phyloP scores from a whole-genome alignment of 306 rosid genomes.

The Purshia tridentata region DNA sequence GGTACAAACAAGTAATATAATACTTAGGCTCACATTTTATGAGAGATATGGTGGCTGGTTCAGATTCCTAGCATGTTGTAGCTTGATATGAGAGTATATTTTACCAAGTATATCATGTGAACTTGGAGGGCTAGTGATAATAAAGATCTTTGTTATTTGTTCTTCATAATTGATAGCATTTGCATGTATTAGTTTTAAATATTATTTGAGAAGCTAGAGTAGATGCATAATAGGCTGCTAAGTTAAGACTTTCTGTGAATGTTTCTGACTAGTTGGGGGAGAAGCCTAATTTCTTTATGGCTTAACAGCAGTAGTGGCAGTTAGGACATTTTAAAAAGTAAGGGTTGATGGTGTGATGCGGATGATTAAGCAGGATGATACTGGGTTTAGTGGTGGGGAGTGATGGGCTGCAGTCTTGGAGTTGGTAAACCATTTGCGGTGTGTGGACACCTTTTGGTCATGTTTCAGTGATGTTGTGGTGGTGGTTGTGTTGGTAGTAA shows the following conservation, averaged over 20 bases:
- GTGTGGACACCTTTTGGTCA: neutral
- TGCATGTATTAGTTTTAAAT: neutral
- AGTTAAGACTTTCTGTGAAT: neutral
- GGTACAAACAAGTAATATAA: conserved; percentile 29
- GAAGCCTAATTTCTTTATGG: neutral
- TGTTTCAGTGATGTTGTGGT: neutral
- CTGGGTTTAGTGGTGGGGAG: neutral
- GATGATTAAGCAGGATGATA: neutral
- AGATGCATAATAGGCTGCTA: neutral
- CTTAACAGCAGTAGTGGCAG: neutral
- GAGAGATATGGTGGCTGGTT: neutral
- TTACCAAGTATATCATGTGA: neutral
- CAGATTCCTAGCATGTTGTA: conserved; percentile 1
- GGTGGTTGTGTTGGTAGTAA: neutral
- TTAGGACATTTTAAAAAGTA: neutral
- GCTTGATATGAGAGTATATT: neutral
- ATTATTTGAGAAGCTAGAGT: neutral
- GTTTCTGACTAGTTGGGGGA: neutral
- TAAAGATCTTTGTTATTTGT: conserved; percentile 2
- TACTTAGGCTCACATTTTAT: neutral
- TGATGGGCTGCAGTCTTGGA: neutral
- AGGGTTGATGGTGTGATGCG: neutral
- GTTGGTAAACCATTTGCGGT: neutral
- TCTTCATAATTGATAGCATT: neutral
- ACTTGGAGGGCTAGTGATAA: neutral